Base-by-base conservation (phyloP, 2,329 filamentous ascomycete species). In the Diaporthe destruens region DNA sequence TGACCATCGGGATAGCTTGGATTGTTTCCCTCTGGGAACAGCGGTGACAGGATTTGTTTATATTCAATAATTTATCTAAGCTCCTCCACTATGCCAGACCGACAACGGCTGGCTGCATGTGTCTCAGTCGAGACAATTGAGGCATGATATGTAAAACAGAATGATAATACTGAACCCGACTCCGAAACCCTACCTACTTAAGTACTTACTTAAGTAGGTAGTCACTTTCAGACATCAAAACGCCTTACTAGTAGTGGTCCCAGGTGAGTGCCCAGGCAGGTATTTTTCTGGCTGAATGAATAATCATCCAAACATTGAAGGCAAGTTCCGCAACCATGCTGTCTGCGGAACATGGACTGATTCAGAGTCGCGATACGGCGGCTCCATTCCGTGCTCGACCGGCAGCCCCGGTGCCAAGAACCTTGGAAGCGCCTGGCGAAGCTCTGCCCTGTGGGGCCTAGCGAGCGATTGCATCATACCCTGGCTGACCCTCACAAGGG, bases 381-480 rank as follows among this genome's bases (percentile, higher is more conserved):
- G 42, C 39, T 34, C 57, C 57, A n/a, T 49, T 63, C 57, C 57
- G 57, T 49, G 57, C 57, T 63, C 25, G 25, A 63, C 57, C 57
- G 57, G 57, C 25, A 34, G 57, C 29, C 36, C 59, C 42, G 59
- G 29, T 39, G n/a, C 44, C 29, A 65, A 65, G 32, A n/a, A n/a
- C n/a, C n/a, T n/a, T n/a, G n/a, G n/a, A 16, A 20, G 8, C 4
- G 25, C 39, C 8, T 47, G 39, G 57, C 25, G 39, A 47, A 51
- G 61, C 61, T 18, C 44, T 65, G 61, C 61, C 61, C n/a, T 61
- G 56, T 23, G 61, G 18, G 36, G 61, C 61, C 51, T 65, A 65
- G 29, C 23, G 61, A 66, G 61, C n/a, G 25, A 53, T 66, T 66
- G 61, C 61, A 66, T 66, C 61, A 66, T 66, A 66, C 32, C 61